Base-by-base conservation (phyloP, 495 filamentous ascomycete genomes). In the Talaromyces wortmannii region DNA sequence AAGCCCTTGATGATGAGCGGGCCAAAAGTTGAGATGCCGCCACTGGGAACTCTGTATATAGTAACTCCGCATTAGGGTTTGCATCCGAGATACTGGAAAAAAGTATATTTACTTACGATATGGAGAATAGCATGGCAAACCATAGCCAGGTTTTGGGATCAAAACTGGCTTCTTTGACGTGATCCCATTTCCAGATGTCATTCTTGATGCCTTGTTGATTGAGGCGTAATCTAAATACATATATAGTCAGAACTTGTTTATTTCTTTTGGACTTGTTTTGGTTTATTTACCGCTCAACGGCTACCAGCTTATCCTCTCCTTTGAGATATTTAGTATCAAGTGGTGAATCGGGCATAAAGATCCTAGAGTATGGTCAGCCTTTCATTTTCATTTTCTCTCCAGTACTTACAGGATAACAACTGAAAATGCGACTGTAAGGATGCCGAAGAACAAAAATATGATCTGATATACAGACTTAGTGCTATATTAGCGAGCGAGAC, bases 61-160 rank as follows among this genome's bases (percentile, higher is more conserved):
- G 57, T 5, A 60, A 47, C 45, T 74, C 31, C 52, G 64, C 45
- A 73, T 67, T n/a, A 57, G 58, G 59, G 12, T 45, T 8, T 45
- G 13, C 7, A n/a, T 30, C 44, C 13, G 31, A 23, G 42, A 36
- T 23, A 30, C 31, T n/a, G n/a, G 23, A 52, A 32, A 13, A 2
- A 10, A 29, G 17, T 6, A 6, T 3, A 12, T 40, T 4, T 10
- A 52, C 67, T 53, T 63, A 78, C 68, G 75, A 76, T 42, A 78
- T 73, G 7, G 71, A 61, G 55, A 74, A 76, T 58, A 87, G 79
- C 56, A 85, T 63, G 3, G 78, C 64, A 59, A 87, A 86, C 84
- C 84, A 87, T 30, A 82, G 67, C 76, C 82, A 84, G 1, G 84
- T 85, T 69, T 89, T 89, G 10, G 81, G 52, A 59, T 89, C 85